Evolutionary conservation across 371 early-diverging fungal genomes (phyloP), one percentile per base, ranked within the genome.

Genomic region (Rhizomucor miehei): DNA sequence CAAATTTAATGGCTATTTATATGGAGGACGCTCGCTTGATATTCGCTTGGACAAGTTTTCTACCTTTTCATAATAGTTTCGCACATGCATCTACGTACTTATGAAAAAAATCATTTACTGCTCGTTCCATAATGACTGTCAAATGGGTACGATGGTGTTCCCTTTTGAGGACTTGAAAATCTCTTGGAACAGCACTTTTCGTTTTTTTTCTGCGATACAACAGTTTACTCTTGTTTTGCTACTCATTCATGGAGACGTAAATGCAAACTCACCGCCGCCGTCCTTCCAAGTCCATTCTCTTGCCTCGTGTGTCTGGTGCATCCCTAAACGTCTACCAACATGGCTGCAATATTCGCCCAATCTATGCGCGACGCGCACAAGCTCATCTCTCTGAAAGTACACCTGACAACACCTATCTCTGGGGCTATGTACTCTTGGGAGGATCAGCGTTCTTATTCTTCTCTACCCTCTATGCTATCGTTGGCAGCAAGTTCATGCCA

Each of bases 401-500:
- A 48, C 82, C 84, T n/a, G 91, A 90, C 56, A 80, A 73, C 17
- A 89, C 90, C 3, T 81, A 82, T 23, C 55, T 86, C 1, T 89
- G 85, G 76, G 92, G 92, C 0, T 87, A 83, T 56, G 71, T 76
- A 5, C 62, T 92, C 16, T 74, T 92, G 38, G 60, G 69, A n/a
- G 54, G 65, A 5, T 85, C 91, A 3, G 75, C 77, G 52, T 54
- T 81, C 34, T 60, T 84, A 16, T 90, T 90, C 58, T 63, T 81
- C 1, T 49, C 71, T 6, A 76, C 81, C 11, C 70, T 87, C 63
- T 92, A 91, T 66, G 70, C 89, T 8, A 73, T 87, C 19, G 71
- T 89, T 5, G 85, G 85, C 14, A 85, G 88, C 43, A 85, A 90
- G 55, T 84, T 80, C 36, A 75, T 89, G 76, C 90, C 91, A 1